Percentiles rank a stretch among this genome's conserved stretches.
Evolutionary conservation across 768 basidiomycete genomes (phyloP).

Genomic region (Sporobolomyces pararoseus): DNA sequence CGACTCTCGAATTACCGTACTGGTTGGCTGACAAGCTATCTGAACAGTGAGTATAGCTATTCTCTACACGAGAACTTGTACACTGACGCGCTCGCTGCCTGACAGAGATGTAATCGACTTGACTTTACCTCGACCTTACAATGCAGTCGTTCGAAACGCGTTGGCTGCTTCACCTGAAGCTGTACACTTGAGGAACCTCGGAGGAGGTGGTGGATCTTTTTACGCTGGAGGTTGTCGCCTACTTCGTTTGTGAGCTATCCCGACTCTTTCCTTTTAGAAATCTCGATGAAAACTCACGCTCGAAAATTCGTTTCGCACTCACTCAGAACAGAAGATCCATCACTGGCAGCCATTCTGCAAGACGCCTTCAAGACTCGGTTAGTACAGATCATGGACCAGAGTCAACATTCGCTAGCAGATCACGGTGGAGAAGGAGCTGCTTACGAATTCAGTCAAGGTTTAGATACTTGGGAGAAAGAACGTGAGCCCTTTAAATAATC

Average conservation of each 20-base stretch:
- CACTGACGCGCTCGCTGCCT: background rate
- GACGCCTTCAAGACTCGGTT: conserved; percentile 39
- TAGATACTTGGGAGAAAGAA: conserved; percentile 47
- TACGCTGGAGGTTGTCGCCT: conserved; percentile 42
- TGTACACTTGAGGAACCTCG: conserved; percentile 45
- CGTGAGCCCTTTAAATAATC: conserved; percentile 25
- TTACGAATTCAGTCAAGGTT: conserved; percentile 43
- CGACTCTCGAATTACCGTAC: conserved; percentile 44
- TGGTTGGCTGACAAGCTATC: conserved; percentile 44
- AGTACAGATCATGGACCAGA: conserved; percentile 45
- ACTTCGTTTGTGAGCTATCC: conserved; percentile 36
- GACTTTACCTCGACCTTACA: conserved; percentile 42
- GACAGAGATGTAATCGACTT: conserved; percentile 41
- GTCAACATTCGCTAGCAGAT: conserved; percentile 43
- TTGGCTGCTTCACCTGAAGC: conserved; percentile 41
- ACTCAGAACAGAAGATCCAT: conserved; percentile 38
- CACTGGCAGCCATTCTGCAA: conserved; percentile 36
- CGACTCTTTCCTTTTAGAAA: too few species aligned
- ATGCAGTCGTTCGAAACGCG: conserved; percentile 42
- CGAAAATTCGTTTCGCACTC: background rate
- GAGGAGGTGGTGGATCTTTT: conserved; percentile 44
- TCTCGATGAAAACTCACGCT: too few species aligned
- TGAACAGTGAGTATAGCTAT: conserved; percentile 23
- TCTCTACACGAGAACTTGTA: too few species aligned
- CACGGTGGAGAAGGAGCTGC: conserved; percentile 41